These are phyloP conservation scores for Penicillium parvum DNA, from an alignment of 495 filamentous ascomycete genomes.

Conservation along the genomic window DNA sequence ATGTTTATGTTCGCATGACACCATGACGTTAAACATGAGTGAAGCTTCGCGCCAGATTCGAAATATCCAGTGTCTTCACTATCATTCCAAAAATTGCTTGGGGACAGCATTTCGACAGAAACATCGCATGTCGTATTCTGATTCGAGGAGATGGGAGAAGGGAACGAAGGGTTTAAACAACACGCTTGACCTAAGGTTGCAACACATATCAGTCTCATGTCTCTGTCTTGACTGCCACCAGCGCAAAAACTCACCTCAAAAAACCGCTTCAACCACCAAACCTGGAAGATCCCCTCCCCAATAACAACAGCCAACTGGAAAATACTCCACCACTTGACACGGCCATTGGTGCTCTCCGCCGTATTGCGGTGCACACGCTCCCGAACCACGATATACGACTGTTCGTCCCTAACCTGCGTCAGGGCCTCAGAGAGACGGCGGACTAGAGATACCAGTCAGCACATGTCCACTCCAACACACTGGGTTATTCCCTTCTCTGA, in stretches of 20 bases:
- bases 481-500: not conserved
- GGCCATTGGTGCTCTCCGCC: constrained; percentile 92
- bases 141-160: constrained; percentile 6
- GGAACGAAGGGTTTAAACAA: constrained; percentile 28
- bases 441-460: constrained; percentile 53
- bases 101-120: constrained; percentile 5
- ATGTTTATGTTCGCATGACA: constrained; percentile 24
- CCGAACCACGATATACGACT: constrained; percentile 92
- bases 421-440: constrained; percentile 80
- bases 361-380: constrained; percentile 97
- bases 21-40: constrained; percentile 16
- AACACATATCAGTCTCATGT: constrained; percentile 5
- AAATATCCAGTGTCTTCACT: not conserved
- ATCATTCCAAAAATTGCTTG: constrained; percentile 5
- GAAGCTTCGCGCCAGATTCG: not conserved
- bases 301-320: constrained; percentile 89
- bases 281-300: constrained; percentile 93
- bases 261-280: constrained; percentile 98
- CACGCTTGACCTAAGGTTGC: constrained; percentile 37
- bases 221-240: not conserved
- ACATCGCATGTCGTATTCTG: constrained; percentile 10
- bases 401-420: constrained; percentile 91
- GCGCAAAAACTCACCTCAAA: constrained; percentile 68
- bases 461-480: constrained; percentile 9
- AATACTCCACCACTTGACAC: constrained; percentile 99